Evolutionary conservation across 495 filamentous ascomycete species (phyloP).

Genomic region (Penicillium riverlandense): DNA sequence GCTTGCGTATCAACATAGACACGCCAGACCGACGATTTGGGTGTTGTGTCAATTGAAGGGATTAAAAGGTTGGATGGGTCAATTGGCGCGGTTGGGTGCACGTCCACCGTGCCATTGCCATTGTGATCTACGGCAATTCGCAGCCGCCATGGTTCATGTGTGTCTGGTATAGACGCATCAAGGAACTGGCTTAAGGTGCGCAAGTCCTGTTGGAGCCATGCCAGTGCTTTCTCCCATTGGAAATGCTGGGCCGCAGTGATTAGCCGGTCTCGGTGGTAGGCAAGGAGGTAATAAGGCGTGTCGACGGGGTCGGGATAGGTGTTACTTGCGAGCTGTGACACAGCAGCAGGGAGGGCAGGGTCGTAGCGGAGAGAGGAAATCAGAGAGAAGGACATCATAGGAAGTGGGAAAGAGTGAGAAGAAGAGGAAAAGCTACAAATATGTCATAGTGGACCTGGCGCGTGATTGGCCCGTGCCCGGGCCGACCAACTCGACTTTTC

Average conservation of each 20-base stretch:
- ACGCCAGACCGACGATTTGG: slow-evolving; percentile 20
- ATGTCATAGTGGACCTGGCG: slow-evolving; percentile 6
- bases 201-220: slow-evolving; percentile 24
- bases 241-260: slow-evolving; percentile 66
- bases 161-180: slow-evolving; percentile 29
- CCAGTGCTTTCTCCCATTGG: slow-evolving; percentile 40
- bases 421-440: background rate
- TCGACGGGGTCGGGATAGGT: slow-evolving; percentile 26
- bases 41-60: slow-evolving; percentile 8
- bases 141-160: slow-evolving; percentile 38
- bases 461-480: slow-evolving; percentile 30
- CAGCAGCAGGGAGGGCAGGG: slow-evolving; percentile 43
- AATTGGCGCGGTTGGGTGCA: slow-evolving; percentile 39
- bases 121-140: slow-evolving; percentile 45
- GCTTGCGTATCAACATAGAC: slow-evolving; percentile 49
- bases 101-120: slow-evolving; percentile 44
- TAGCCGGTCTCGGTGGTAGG: slow-evolving; percentile 77
- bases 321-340: slow-evolving; percentile 30
- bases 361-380: slow-evolving; percentile 76
- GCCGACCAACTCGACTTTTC: slow-evolving; percentile 24
- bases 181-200: slow-evolving; percentile 19
- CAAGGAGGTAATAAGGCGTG: slow-evolving; percentile 77
- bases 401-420: too few species aligned
- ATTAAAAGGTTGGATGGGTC: slow-evolving; percentile 50
- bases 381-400: too few species aligned